Evolutionary conservation across 2,329 filamentous ascomycete species (phyloP), one percentile per base, ranked within the genome.

Genomic region (Trichoderma brevicompactum): DNA sequence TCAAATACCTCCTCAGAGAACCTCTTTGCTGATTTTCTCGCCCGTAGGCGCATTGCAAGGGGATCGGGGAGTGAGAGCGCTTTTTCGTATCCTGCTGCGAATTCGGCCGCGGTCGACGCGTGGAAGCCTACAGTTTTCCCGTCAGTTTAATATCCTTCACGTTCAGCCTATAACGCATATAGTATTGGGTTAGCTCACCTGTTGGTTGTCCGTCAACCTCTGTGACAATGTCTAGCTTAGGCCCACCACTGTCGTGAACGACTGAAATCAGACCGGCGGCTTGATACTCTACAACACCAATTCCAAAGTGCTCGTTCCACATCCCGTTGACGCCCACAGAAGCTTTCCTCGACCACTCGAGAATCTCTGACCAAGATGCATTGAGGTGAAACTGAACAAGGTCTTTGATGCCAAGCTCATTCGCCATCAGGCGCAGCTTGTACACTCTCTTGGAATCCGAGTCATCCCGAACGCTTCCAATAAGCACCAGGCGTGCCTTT

Each of bases 301-400:
- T 99, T 23, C 95, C 95, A 75, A 99, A 99, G 77, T 99, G 95
- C 80, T 99, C 95, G 76, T 97, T 98, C 94, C 95, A 99, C 95
- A 99, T 99, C 73, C 91, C 92, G 72, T 99, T 99, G 36, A 96
- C 93, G 56, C 95, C 95, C 1, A 99, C 86, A 17, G 88, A 94
- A 4, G 91, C 89, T 68, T 82, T 87, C 61, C 87, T 81, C 67
- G 98, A 82, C 86, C 92, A 93, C 38, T 90, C 85, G 9, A 97
- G 82, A 61, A 99, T 92, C 70, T 92, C 87, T 3, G 91, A 87
- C 93, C 94, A 99, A 32, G 91, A 88, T 0, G 92, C 94, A 75
- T 99, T 94, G 64, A 93, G 89, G 68, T 96, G 86, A 75, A 99
- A 99, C 65, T 92, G 87, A 49, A 97, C 93, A 13, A 85, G 82